phyloP scores from a whole-genome alignment of 805 yeast genomes.

The Candida tammaniensis region DNA sequence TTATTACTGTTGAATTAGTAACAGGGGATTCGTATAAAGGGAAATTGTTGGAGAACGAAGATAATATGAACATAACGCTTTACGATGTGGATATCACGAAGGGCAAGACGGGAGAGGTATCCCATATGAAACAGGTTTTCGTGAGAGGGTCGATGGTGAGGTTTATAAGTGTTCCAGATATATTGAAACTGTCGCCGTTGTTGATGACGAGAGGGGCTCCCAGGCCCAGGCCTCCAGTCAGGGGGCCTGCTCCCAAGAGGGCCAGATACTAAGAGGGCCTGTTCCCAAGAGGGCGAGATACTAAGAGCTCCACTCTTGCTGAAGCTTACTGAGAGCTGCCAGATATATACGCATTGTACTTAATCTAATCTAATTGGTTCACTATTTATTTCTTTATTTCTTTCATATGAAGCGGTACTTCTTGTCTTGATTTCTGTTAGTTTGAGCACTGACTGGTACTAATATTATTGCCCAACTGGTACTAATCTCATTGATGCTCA shows the following conservation, averaged over 20 bases:
- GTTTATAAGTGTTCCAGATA: conserved; percentile 84
- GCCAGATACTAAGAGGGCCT: conserved; percentile 30
- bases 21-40: conserved; percentile 90
- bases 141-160: conserved; percentile 89
- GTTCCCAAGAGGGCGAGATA: conserved; percentile 34
- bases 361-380: too few species aligned
- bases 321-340: too few species aligned
- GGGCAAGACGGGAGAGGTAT: conserved; percentile 62
- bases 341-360: too few species aligned
- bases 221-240: conserved; percentile 69
- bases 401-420: too few species aligned
- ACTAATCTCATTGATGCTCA: too few species aligned
- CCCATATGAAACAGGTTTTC: conserved; percentile 80
- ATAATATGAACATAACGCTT: conserved; percentile 89
- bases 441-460: too few species aligned
- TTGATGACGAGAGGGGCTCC: conserved; percentile 57
- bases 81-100: conserved; percentile 78
- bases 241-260: conserved; percentile 54
- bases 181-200: conserved; percentile 85
- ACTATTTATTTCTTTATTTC: too few species aligned
- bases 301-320: conserved; percentile 38
- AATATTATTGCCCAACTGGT: too few species aligned
- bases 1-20: conserved; percentile 74
- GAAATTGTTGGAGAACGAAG: conserved; percentile 80
- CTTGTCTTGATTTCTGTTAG: too few species aligned